A percentile compares a stretch with the other conserved stretches of the same genome.
Evolutionary conservation across 345 rosid genomes (phyloP).

Genomic region (Euphorbia pulcherrima): DNA sequence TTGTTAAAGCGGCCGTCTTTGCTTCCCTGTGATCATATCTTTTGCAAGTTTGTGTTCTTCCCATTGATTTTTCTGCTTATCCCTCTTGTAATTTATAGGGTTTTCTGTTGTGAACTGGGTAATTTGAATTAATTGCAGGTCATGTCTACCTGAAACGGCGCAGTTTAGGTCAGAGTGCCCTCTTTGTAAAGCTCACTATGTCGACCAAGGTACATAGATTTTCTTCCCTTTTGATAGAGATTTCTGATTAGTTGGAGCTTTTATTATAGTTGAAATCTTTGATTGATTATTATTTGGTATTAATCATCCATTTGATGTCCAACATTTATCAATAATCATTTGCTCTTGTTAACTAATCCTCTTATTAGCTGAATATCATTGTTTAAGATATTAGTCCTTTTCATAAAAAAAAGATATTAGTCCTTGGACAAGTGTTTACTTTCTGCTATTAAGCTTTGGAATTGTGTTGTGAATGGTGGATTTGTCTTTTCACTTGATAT

Average conservation of each 20-base stretch:
- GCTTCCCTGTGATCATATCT: constrained; percentile 79
- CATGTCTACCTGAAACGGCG: constrained; percentile 38
- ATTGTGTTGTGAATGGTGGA: background rate
- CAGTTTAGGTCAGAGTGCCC: constrained; percentile 46
- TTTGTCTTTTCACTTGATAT: background rate
- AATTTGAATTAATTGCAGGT: constrained; percentile 38
- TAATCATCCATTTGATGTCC: too few species aligned
- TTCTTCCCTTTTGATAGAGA: background rate
- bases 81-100: too few species aligned
- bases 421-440: background rate
- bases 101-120: background rate
- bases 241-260: background rate
- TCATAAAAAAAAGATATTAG: too few species aligned
- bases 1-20: constrained; percentile 54
- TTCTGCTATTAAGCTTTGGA: background rate
- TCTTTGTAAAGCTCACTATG: constrained; percentile 42
- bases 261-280: too few species aligned
- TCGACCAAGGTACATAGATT: constrained; percentile 32
- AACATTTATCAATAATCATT: too few species aligned
- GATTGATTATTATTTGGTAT: too few species aligned
- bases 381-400: too few species aligned
- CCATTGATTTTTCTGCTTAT: too few species aligned
- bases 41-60: constrained; percentile 56
- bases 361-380: background rate
- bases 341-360: too few species aligned